These are phyloP conservation scores for Thuidium tamariscinum DNA, from an alignment of 225 moss, liverwort and hornwort species.

Conservation along the genomic window DNA sequence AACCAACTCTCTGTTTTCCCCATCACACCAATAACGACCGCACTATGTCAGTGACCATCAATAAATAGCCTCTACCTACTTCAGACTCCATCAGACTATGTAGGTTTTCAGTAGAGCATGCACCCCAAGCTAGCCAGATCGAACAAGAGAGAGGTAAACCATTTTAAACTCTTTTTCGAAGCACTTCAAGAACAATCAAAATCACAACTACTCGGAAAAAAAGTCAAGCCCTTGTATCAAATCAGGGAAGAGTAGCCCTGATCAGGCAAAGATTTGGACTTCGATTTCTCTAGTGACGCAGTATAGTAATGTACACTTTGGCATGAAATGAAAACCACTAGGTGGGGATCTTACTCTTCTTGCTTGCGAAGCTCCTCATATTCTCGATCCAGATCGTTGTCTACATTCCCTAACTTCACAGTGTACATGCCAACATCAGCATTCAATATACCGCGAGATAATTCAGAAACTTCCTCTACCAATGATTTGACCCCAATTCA, in stretches of 20 bases:
- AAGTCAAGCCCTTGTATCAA: not conserved
- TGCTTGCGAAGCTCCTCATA: slow-evolving; percentile 79
- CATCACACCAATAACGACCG: not conserved
- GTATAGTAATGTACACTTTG: not conserved
- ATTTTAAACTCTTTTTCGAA: not conserved
- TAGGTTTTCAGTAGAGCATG: not conserved
- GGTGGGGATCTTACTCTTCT: slow-evolving; percentile 43
- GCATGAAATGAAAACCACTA: not conserved
- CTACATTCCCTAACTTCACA: slow-evolving; percentile 26
- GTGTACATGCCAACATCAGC: not conserved
- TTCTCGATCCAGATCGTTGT: slow-evolving; percentile 68
- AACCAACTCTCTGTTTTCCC: slow-evolving; percentile 39
- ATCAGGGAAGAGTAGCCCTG: not conserved
- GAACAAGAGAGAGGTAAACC: not conserved
- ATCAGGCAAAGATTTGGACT: not conserved
- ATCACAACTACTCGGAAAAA: not conserved
- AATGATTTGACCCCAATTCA: not conserved
- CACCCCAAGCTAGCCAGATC: not conserved
- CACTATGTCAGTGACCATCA: not conserved
- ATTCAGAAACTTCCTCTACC: not conserved
- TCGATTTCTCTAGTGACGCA: not conserved
- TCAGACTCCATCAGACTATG: not conserved
- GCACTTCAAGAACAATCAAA: not conserved
- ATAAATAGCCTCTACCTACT: not conserved
- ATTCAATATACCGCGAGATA: not conserved